Base-by-base conservation (phyloP, 2,329 filamentous ascomycete genomes). In the Arthrobotrys iridis region DNA sequence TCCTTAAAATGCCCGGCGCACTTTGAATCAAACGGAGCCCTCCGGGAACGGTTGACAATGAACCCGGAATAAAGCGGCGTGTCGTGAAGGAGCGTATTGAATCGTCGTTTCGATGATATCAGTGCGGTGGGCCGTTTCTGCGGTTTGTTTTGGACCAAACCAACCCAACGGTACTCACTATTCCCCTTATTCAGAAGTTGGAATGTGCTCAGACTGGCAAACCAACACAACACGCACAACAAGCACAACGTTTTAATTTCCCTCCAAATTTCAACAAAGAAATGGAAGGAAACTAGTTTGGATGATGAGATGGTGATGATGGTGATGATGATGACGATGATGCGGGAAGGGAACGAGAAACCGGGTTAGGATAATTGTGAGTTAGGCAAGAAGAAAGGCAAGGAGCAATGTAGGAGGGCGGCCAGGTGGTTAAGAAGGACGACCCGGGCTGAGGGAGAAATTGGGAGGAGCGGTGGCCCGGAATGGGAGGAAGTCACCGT, bases 401-500 rank as follows among this genome's bases (percentile, higher is more conserved):
- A 67, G 60, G 43, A 67, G 35, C 35, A 45, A 55, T 62, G 43
- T 22, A 45, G 52, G 70, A 62, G 60, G 60, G 67, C 37, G 43
- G 50, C 43, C 52, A 60, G 52, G 70, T 74, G 52, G 70, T 74
- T 74, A 67, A 62, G 62, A 66, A 46, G 62, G 62, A 52, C 20
- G 45, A 52, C 62, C 70, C 62, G 62, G 70, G 41, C 63, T 75
- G 63, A 68, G 63, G 70, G 37, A 59, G 52, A 63, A 68, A 67
- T 67, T 75, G 71, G 71, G 71, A 68, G 57, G 63, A 75, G 63
- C 57, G 63, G 63, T 55, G 63, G 60, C 63, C 71, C 52, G 63
- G 71, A 68, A 75, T 63, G 71, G 63, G 63, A 75, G 71, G 63
- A 75, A 75, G 71, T 75, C 63, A 67, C 71, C 71, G 63, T 68